Conservation (phyloP, 352 stramenopile species). For the Phytophthora pini region DNA sequence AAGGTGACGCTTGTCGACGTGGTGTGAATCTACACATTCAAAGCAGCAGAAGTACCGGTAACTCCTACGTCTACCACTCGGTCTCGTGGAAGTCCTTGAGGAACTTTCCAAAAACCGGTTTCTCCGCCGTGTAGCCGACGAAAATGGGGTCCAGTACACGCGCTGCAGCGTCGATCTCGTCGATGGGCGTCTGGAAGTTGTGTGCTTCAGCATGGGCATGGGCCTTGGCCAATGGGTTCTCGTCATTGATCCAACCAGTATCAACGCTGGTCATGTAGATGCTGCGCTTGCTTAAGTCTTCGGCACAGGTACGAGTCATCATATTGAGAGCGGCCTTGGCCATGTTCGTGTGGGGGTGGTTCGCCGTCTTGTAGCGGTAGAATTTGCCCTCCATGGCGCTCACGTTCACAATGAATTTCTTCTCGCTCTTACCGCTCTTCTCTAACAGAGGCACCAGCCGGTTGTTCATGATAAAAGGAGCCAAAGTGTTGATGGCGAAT, state of each 20-base stretch:
- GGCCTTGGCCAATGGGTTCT: conserved; percentile 96
- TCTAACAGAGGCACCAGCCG: conserved; percentile 92
- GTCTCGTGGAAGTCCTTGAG: conserved; percentile 92
- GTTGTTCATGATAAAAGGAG: conserved; percentile 98
- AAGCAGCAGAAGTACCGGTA: too few relatives aligned
- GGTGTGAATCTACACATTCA: conserved; percentile 9
- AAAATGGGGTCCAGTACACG: conserved; percentile 97
- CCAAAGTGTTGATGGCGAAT: conserved; percentile 95
- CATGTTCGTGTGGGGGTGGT: conserved; percentile 99
- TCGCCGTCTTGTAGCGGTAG: conserved; percentile 97
- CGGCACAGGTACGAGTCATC: conserved; percentile 96
- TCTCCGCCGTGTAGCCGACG: conserved; percentile 77
- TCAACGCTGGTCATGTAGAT: conserved; percentile 99
- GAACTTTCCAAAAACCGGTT: conserved; percentile 81
- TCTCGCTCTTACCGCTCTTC: conserved; percentile 54
- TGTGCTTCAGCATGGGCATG: conserved; percentile 91
- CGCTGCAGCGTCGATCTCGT: conserved; percentile 96
- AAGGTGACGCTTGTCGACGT: conserved; percentile 11
- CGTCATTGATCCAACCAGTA: conserved; percentile 99
- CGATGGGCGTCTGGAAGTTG: conserved; percentile 97
- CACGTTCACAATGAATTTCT: conserved; percentile 97
- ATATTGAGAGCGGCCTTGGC: conserved; percentile 98
- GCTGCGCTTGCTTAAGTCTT: conserved; percentile 93
- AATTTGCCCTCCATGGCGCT: conserved; percentile 99
- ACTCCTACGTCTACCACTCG: conserved; percentile 69